Percentiles rank a stretch among this genome's conserved stretches.
phyloP scores from a whole-genome alignment of 2,329 filamentous ascomycete genomes.

The Blastomyces gilchristii region DNA sequence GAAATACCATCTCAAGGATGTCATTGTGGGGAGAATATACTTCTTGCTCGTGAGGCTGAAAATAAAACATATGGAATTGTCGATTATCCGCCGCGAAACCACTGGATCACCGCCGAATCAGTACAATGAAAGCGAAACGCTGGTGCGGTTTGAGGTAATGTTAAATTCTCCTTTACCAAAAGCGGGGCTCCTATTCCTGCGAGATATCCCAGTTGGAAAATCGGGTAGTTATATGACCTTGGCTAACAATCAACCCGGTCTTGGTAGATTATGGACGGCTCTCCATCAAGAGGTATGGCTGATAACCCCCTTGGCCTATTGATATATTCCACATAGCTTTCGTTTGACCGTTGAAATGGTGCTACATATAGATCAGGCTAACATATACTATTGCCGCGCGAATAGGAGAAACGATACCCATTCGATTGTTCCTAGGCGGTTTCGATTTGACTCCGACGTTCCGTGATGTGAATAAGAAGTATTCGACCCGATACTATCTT shows the following conservation, averaged over 20 bases:
- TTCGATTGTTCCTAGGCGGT: constrained; percentile 89
- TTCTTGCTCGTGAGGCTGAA: constrained; percentile 93
- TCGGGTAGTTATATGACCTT: neutral
- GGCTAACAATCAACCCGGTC: neutral
- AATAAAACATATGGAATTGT: constrained; percentile 99
- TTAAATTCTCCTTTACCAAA: constrained; percentile 7
- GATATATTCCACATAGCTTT: constrained; percentile 1
- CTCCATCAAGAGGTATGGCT: constrained; percentile 73
- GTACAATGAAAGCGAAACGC: constrained; percentile 97
- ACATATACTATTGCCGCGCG: constrained; percentile 1
- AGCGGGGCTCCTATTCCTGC: constrained; percentile 11
- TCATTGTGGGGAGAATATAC: constrained; percentile 97
- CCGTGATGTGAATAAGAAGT: constrained; percentile 99
- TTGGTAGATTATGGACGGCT: constrained; percentile 89
- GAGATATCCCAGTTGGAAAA: neutral
- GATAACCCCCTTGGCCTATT: neutral
- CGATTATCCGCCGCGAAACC: constrained; percentile 92
- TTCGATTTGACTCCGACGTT: constrained; percentile 98
- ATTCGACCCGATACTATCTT: constrained; percentile 94
- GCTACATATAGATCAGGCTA: neutral
- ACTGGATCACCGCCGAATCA: constrained; percentile 95
- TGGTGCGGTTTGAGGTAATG: constrained; percentile 84
- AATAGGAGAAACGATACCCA: constrained; percentile 78
- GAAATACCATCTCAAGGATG: constrained; percentile 98
- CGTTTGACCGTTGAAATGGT: neutral